phyloP scores from a whole-genome alignment of 331 rosid genomes.

The Erythrophleum ivorense region DNA sequence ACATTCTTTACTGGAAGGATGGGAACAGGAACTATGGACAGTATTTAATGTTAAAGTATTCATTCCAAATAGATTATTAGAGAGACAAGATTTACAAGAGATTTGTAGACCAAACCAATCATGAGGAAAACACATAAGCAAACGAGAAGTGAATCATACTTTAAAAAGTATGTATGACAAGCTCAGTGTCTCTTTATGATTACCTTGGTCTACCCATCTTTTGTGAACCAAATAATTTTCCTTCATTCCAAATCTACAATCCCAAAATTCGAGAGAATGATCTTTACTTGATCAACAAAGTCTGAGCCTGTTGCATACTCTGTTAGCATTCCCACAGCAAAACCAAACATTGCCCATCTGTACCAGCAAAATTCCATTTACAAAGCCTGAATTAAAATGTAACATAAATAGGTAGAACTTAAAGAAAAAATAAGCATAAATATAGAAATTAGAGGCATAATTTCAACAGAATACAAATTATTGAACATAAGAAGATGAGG shows the following conservation, averaged over 20 bases:
- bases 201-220: neutral
- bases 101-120: neutral
- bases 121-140: neutral
- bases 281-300: conserved; percentile 91
- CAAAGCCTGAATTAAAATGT: neutral
- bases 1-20: conserved; percentile 42
- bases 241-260: conserved; percentile 69
- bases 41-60: conserved; percentile 35
- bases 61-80: conserved; percentile 56
- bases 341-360: conserved; percentile 98
- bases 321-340: conserved; percentile 83
- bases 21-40: conserved; percentile 38
- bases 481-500: neutral
- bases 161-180: neutral
- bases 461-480: neutral
- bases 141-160: neutral
- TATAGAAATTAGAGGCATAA: neutral
- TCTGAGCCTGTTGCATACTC: conserved; percentile 92
- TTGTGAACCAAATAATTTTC: neutral
- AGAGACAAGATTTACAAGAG: neutral
- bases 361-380: conserved; percentile 22
- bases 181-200: neutral
- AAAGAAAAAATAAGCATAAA: neutral
- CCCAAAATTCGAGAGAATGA: conserved; percentile 87
- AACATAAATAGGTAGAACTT: conserved; percentile 8